Evolutionary conservation across 192 early-diverging fungal species (phyloP), one percentile per base, ranked within the genome.

Genomic region (Funneliformis geosporum): DNA sequence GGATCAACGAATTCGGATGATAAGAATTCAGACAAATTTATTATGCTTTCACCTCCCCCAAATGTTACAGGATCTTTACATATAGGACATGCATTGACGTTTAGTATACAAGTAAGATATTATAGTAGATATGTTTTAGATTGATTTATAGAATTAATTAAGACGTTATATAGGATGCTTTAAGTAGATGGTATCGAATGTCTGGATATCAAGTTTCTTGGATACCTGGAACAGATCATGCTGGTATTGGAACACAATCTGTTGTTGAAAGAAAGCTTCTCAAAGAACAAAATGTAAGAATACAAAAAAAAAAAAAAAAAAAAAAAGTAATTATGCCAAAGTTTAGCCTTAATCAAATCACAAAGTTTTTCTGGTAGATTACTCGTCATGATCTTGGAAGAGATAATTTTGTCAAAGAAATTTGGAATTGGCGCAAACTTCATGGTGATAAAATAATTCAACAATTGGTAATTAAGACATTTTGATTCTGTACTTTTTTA

Each of bases 11-110:
- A 44, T 79, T 40, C 83, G 27, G 25, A 70, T 3, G 65, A 81
- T 80, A 80, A 86, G 67, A n/a, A 80, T 42, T 60, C 74, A 64
- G 46, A 84, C 44, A 80, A 85, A 8, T 98, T 94, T 82, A 90
- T 92, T 1, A 98, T 99, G 91, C 86, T 97, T 10, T 90, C 95
- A 12, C 97, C 97, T 16, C 97, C 97, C 46, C 97, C 97, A 18
- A 99, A 99, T 83, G 94, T 99, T 21, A 99, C 97, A 1, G 97
- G 97, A 16, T 90, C 91, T n/a, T 85, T 99, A 28, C 97, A 99
- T 79, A 89, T 98, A 33, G 93, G 97, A 21, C 97, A 99, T 78
- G 95, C 96, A 11, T 85, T 99, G 28, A 98, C 96, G 8, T 87
- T 94, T 39, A 93, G 95, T 39, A 94, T 98, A 55, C 94, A 98